Percentiles rank a stretch among this genome's conserved stretches.
These are phyloP conservation scores for Gastrolobium bilobum DNA, from an alignment of 306 rosid species.

Conservation along the genomic window DNA sequence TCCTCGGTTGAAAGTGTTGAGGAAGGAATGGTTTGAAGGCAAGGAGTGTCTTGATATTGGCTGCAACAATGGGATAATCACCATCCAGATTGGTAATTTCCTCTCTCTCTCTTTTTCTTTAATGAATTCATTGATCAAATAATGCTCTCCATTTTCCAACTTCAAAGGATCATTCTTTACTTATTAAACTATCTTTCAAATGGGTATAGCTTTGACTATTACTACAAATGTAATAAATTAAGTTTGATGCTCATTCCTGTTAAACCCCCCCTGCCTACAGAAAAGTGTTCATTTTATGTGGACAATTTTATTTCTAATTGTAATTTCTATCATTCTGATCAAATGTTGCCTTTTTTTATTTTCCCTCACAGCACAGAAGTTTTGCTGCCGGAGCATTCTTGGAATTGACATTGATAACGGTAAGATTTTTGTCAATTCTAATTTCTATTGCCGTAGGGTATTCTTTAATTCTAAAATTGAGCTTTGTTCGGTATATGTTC, in stretches of 20 bases:
- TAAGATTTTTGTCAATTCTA: conserved; percentile 55
- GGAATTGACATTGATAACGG: conserved; percentile 92
- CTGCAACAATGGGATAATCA: conserved; percentile 81
- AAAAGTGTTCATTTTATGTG: conserved; percentile 1
- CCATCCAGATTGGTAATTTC: conserved; percentile 79
- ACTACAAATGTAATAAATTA: neutral
- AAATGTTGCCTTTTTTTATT: neutral
- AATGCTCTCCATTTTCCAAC: neutral
- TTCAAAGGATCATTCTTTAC: neutral
- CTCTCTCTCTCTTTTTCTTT: neutral
- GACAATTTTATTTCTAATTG: neutral
- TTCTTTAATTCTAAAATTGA: conserved; percentile 1
- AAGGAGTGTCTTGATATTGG: conserved; percentile 93
- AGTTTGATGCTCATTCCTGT: conserved; percentile 11
- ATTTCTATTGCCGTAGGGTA: conserved; percentile 23
- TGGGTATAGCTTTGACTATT: neutral
- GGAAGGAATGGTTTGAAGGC: conserved; percentile 88
- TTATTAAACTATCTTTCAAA: neutral
- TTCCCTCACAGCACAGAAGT: conserved; percentile 73
- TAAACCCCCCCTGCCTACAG: neutral
- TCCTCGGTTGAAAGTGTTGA: conserved; percentile 79
- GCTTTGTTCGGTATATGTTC: conserved; percentile 18
- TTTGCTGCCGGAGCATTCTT: conserved; percentile 77
- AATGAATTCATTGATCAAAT: neutral
- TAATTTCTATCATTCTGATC: neutral